These are phyloP conservation scores for Psilocybe cyanescens DNA, from an alignment of 768 basidiomycete species.

Conservation along the genomic window DNA sequence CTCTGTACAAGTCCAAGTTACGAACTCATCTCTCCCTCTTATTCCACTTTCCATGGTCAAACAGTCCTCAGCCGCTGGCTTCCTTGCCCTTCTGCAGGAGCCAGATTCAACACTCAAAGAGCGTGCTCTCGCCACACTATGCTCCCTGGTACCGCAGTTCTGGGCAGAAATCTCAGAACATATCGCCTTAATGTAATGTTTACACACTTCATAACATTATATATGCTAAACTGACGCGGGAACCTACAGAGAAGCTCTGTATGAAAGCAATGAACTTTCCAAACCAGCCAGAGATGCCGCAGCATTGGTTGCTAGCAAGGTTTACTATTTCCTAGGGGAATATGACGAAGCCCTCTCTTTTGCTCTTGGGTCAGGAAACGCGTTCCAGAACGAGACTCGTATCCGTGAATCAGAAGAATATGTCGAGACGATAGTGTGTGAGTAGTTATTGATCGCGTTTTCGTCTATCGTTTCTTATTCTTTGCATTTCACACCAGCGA, in stretches of 20 bases:
- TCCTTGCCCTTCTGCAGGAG: conserved; percentile 90
- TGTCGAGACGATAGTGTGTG: conserved; percentile 93
- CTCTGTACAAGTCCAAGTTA: conserved; percentile 7
- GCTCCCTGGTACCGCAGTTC: conserved; percentile 86
- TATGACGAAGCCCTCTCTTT: conserved; percentile 96
- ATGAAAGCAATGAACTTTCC: conserved; percentile 81
- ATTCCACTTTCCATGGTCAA: conserved; percentile 54
- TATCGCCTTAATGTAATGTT: conserved; percentile 81
- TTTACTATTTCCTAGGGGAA: conserved; percentile 96
- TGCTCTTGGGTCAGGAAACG: conserved; percentile 86
- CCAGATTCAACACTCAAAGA: conserved; percentile 86
- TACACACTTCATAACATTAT: conserved; percentile 14
- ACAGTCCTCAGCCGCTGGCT: conserved; percentile 86
- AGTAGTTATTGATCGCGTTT: conserved; percentile 35
- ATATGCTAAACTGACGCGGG: conserved; percentile 13
- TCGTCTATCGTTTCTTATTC: background rate
- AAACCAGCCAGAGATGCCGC: conserved; percentile 79
- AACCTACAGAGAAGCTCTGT: conserved; percentile 78
- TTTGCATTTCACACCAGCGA: conserved; percentile 55
- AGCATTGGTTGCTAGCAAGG: conserved; percentile 94
- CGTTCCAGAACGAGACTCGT: conserved; percentile 79
- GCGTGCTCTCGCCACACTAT: conserved; percentile 87
- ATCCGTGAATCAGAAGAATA: conserved; percentile 78
- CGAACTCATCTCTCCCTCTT: conserved; percentile 25
- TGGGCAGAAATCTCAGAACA: conserved; percentile 99